Evolutionary conservation across 2,329 filamentous ascomycete genomes (phyloP).

Genomic region (Xylaria sp.): DNA sequence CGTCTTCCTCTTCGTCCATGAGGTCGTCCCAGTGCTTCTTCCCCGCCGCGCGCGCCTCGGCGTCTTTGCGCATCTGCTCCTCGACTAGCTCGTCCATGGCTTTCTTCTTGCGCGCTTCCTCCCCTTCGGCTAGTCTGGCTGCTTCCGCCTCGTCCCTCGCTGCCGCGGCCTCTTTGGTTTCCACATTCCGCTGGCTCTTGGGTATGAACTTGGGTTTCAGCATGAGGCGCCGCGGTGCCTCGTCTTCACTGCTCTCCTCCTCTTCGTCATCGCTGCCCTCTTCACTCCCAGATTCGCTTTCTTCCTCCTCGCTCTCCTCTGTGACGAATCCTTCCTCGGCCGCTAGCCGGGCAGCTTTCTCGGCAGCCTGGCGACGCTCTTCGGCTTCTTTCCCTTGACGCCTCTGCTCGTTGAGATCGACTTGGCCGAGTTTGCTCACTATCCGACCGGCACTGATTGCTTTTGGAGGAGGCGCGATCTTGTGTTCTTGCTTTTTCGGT

Average conservation of each 20-base stretch:
- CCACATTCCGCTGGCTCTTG: constrained; percentile 56
- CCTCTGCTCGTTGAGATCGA: constrained; percentile 56
- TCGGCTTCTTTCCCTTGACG: constrained; percentile 55
- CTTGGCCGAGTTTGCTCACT: constrained; percentile 56
- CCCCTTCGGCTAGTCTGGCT: constrained; percentile 40
- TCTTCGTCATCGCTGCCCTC: constrained; percentile 47
- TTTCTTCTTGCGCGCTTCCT: constrained; percentile 66
- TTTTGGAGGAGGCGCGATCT: constrained; percentile 62
- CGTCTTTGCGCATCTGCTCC: constrained; percentile 83
- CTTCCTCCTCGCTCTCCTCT: constrained; percentile 50
- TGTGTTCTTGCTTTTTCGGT: constrained; percentile 36
- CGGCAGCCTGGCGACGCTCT: constrained; percentile 53
- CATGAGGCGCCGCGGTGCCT: constrained; percentile 64
- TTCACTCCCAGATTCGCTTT: constrained; percentile 43
- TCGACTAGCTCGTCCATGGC: constrained; percentile 82
- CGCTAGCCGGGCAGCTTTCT: constrained; percentile 57
- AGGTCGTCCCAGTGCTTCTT: constrained; percentile 87
- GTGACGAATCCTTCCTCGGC: constrained; percentile 69
- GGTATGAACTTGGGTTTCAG: constrained; percentile 69
- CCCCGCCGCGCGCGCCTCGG: constrained; percentile 73
- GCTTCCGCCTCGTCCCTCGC: constrained; percentile 28
- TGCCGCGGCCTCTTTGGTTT: constrained; percentile 18
- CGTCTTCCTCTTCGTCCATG: constrained; percentile 71
- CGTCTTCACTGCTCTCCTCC: constrained; percentile 58
- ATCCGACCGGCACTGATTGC: constrained; percentile 62